Base-by-base conservation (phyloP, 306 rosid species). In the Fragaria ananassa region DNA sequence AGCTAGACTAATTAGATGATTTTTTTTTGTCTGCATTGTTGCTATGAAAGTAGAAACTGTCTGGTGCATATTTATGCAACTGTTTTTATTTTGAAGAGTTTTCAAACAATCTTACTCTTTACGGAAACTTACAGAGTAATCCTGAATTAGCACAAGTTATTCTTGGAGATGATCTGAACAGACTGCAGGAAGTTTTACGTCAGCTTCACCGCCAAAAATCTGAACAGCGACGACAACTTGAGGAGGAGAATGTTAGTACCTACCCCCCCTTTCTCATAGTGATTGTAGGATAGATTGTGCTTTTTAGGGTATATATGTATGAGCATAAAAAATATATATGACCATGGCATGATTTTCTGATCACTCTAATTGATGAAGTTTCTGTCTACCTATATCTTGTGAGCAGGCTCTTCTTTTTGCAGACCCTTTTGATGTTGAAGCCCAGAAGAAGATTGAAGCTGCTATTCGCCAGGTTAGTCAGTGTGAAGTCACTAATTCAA, bases 391-490 rank as follows among this genome's bases (percentile, higher is more conserved):
- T 58, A 31, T 68, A 37, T 46, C 41, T 76, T 74, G 83, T 78
- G 54, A 69, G 82, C 77, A 92, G 97, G 99, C 96, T 70, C 97
- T 95, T 85, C 97, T 83, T 70, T 80, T 84, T 88, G 98, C 98
- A 34, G 97, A 95, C 82, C 98, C 97, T 70, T 95, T 90, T 90
- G 97, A 95, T 82, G 90, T 95, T 81, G 97, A 95, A 83, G 96
- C 98, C 50, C 98, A 95, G 81, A 92, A 83, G 89, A 95, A 92
- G 88, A 95, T 92, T 82, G 98, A 95, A 90, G 98, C 98, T 84
- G 89, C 97, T 56, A 92, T 95, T 47, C 97, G 87, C 21, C 98
- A 95, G 97, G 98, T 92, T 34, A 79, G 81, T 74, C 23, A 10
- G 45, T 15, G 13, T 76, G 72, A 50, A 37, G 72, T 35, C 54